Percentiles rank a stretch among this genome's conserved stretches.
phyloP scores from a whole-genome alignment of 441 rosid genomes.

The Eruca vesicaria region DNA sequence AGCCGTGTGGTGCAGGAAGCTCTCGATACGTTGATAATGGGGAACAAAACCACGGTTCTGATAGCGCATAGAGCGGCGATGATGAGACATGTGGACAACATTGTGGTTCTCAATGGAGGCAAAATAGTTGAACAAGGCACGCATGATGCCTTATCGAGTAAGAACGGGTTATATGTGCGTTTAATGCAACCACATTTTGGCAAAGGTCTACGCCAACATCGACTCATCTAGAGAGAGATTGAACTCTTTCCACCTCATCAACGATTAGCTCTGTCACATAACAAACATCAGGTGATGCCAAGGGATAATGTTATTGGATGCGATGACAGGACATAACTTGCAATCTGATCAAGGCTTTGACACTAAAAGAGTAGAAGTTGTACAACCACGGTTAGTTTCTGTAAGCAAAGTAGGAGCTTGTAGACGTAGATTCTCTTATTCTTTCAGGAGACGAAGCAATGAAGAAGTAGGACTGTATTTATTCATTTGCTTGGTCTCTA shows the following conservation, averaged over 20 bases:
- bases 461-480: slow-evolving; percentile 27
- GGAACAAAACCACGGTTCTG: slow-evolving; percentile 91
- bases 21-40: slow-evolving; percentile 92
- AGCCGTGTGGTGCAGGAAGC: slow-evolving; percentile 98
- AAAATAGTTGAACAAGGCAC: slow-evolving; percentile 94
- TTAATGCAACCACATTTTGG: slow-evolving; percentile 98
- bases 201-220: slow-evolving; percentile 90
- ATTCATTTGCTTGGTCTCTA: slow-evolving; percentile 44
- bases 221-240: slow-evolving; percentile 55
- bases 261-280: slow-evolving; percentile 15
- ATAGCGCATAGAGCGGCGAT: slow-evolving; percentile 97
- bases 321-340: neutral
- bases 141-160: slow-evolving; percentile 76
- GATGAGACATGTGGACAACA: slow-evolving; percentile 98
- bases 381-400: slow-evolving; percentile 40
- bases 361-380: slow-evolving; percentile 26
- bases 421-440: slow-evolving; percentile 55
- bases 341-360: slow-evolving; percentile 12
- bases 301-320: slow-evolving; percentile 8
- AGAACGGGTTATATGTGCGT: slow-evolving; percentile 89
- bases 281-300: slow-evolving; percentile 1
- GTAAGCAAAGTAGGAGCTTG: slow-evolving; percentile 42
- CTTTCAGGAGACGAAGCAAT: slow-evolving; percentile 60
- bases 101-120: slow-evolving; percentile 96
- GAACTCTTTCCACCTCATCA: neutral